A percentile compares a stretch with the other conserved stretches of the same genome.
Evolutionary conservation across 2,329 filamentous ascomycete species (phyloP).

Genomic region (Pseudogymnoascus sp.): DNA sequence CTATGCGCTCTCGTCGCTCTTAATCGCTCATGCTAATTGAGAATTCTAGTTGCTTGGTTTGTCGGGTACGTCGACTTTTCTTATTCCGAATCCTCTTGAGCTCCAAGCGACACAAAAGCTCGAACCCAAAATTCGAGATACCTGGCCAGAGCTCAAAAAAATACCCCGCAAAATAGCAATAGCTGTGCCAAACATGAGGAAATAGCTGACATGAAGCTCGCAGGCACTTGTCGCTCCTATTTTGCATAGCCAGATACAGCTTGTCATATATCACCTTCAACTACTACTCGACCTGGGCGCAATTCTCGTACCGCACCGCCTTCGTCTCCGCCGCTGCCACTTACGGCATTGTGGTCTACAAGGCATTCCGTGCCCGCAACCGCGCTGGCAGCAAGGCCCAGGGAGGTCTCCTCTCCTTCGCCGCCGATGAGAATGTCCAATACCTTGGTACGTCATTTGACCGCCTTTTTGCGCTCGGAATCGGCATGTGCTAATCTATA

Average conservation of each 20-base stretch:
- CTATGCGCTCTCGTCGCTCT: conserved; percentile 24
- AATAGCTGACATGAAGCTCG: conserved; percentile 15
- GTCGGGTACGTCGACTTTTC: conserved; percentile 55
- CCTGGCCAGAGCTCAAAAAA: conserved; percentile 1
- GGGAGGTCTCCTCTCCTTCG: conserved; percentile 54
- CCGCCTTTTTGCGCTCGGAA: neutral
- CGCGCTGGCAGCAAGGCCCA: conserved; percentile 59
- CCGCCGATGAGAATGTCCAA: conserved; percentile 92
- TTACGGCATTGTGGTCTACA: conserved; percentile 98
- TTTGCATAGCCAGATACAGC: conserved; percentile 73
- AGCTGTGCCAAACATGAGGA: conserved; percentile 21
- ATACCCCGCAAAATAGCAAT: conserved; percentile 11
- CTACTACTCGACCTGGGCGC: conserved; percentile 68
- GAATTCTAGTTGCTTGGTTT: conserved; percentile 64
- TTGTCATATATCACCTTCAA: conserved; percentile 87
- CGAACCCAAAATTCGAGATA: neutral
- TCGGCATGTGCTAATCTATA: conserved; percentile 15
- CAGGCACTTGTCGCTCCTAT: conserved; percentile 79
- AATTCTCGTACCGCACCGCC: conserved; percentile 79
- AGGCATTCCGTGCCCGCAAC: conserved; percentile 81
- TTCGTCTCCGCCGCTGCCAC: conserved; percentile 86
- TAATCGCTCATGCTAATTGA: conserved; percentile 23
- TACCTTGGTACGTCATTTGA: conserved; percentile 67
- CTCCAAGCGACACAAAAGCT: conserved; percentile 1
- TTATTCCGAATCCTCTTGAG: conserved; percentile 10